Conservation (phyloP, 345 rosid genomes). For the Melaleuca quinquenervia region DNA sequence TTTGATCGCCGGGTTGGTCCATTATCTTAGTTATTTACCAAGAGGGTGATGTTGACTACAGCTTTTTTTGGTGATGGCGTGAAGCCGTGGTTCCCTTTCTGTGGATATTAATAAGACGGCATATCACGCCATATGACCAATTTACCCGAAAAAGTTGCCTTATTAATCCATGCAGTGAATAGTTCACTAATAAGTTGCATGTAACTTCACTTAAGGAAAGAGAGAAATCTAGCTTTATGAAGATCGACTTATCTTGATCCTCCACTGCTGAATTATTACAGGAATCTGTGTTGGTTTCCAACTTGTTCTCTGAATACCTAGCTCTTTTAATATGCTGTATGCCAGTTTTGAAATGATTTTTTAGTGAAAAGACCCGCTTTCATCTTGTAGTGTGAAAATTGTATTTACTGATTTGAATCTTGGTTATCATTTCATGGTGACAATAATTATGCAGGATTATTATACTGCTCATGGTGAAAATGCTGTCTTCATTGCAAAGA, state of each 20-base stretch:
- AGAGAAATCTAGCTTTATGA: background rate
- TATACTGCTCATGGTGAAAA: conserved; percentile 87
- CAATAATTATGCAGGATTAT: conserved; percentile 53
- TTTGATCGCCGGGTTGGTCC: conserved; percentile 89
- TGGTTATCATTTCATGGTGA: background rate
- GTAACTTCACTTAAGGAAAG: background rate
- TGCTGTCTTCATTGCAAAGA: conserved; percentile 83
- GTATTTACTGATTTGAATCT: background rate
- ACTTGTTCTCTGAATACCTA: background rate
- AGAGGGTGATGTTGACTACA: background rate
- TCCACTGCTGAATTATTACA: background rate
- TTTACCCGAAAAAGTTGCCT: background rate
- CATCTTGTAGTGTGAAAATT: background rate
- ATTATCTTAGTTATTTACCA: background rate
- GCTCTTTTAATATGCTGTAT: background rate
- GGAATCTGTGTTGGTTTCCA: background rate
- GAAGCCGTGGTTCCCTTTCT: background rate
- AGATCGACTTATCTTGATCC: background rate
- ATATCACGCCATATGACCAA: background rate
- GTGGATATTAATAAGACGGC: background rate
- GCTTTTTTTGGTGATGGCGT: background rate
- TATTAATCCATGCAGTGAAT: background rate
- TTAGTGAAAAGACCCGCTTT: background rate
- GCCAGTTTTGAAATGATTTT: background rate
- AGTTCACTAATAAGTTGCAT: background rate